phyloP scores from a whole-genome alignment of 352 stramenopile genomes.

The Vaucheria bursata region DNA sequence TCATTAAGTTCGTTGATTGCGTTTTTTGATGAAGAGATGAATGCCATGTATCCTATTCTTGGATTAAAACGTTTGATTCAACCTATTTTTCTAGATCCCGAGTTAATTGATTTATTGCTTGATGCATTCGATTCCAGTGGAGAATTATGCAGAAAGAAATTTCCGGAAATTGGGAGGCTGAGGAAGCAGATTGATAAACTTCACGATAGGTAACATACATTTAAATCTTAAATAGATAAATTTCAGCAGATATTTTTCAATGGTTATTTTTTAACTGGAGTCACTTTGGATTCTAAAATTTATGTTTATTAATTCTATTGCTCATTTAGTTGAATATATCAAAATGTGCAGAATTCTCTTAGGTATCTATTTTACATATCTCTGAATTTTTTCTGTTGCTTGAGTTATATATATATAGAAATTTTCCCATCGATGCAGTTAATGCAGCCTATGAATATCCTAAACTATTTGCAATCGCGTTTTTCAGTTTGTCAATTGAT shows the following conservation, averaged over 20 bases:
- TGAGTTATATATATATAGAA: too few species aligned
- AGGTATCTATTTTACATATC: too few species aligned
- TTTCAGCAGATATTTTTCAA: too few species aligned
- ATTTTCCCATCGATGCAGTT: too few species aligned
- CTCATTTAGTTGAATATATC: too few species aligned
- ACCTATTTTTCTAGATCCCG: slow-evolving; percentile 33
- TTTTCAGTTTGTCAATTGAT: too few species aligned
- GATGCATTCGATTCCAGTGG: slow-evolving; percentile 39
- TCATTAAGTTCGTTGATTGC: not conserved
- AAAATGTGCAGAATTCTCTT: slow-evolving; percentile 2
- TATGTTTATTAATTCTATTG: too few species aligned
- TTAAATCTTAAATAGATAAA: not conserved
- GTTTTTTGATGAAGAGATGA: slow-evolving; percentile 9
- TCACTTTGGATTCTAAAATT: too few species aligned
- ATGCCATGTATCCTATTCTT: not conserved
- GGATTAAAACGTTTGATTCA: not conserved
- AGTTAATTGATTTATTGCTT: slow-evolving; percentile 26
- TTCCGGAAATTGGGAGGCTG: slow-evolving; percentile 39
- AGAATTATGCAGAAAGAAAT: slow-evolving; percentile 30
- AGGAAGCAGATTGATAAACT: slow-evolving; percentile 26
- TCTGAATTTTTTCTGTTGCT: too few species aligned
- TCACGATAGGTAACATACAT: slow-evolving; percentile 7
- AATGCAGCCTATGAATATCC: too few species aligned
- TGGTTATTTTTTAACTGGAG: too few species aligned
- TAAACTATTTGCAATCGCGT: too few species aligned